phyloP scores from a whole-genome alignment of 2,329 filamentous ascomycete species.

The Fusarium acutatum region DNA sequence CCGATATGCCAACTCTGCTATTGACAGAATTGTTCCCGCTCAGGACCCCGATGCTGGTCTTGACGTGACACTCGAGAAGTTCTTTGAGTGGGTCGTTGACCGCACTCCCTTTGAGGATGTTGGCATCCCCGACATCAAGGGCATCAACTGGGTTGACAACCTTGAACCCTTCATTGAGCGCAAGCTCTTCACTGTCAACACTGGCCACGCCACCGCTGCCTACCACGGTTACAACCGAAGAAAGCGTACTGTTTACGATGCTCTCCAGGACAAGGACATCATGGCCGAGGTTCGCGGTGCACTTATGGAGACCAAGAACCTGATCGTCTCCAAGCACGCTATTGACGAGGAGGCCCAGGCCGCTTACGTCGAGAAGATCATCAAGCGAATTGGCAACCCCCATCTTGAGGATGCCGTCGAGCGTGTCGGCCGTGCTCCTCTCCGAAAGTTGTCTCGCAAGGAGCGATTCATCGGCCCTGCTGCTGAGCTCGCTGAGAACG shows the following conservation, averaged over 20 bases:
- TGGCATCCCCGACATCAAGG: conserved; percentile 75
- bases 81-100: conserved; percentile 99
- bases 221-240: conserved; percentile 92
- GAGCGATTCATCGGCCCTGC: conserved; percentile 96
- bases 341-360: conserved; percentile 80
- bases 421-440: conserved; percentile 91
- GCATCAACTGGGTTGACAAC: conserved; percentile 92
- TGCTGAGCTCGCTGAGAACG: conserved; percentile 84
- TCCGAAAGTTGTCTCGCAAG: conserved; percentile 93
- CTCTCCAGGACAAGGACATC: conserved; percentile 82
- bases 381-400: conserved; percentile 92
- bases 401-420: conserved; percentile 92
- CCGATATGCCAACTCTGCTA: conserved; percentile 95
- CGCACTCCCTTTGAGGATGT: conserved; percentile 80
- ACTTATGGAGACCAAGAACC: conserved; percentile 83
- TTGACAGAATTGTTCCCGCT: conserved; percentile 96
- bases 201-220: conserved; percentile 92
- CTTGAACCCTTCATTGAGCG: conserved; percentile 97
- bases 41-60: conserved; percentile 83
- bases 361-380: conserved; percentile 90
- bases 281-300: conserved; percentile 80
- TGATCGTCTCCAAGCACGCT: conserved; percentile 88
- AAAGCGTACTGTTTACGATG: conserved; percentile 89
- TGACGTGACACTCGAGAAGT: conserved; percentile 95
- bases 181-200: conserved; percentile 99